Conservation (phyloP, 2,329 filamentous ascomycete species). For the Didymosphaeria variabile region DNA sequence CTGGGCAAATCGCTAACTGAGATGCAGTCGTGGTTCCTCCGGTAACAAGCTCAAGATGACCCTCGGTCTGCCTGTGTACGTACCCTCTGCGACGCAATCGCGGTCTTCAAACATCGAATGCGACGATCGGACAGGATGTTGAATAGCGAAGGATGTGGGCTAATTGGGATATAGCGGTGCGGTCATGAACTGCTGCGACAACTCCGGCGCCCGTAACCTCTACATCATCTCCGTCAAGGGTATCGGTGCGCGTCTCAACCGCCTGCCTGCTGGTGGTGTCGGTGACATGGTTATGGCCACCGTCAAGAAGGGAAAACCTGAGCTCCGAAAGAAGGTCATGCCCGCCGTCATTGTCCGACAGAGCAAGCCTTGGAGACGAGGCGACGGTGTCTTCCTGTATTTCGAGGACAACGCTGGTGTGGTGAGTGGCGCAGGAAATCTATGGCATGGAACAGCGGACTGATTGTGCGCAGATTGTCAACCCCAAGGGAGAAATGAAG, state of each 20-base stretch:
- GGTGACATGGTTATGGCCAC: constrained; percentile 99
- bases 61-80: constrained; percentile 99
- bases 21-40: constrained; percentile 75
- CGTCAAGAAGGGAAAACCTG: constrained; percentile 99
- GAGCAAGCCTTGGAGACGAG: constrained; percentile 99
- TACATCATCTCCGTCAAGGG: constrained; percentile 99
- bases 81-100: constrained; percentile 47
- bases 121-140: background rate
- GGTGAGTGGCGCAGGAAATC: constrained; percentile 64
- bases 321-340: constrained; percentile 99
- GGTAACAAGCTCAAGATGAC: constrained; percentile 99
- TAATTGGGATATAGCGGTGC: constrained; percentile 74
- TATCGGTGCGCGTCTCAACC: constrained; percentile 96
- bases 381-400: constrained; percentile 98
- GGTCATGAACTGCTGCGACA: constrained; percentile 99
- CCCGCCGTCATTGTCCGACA: constrained; percentile 98
- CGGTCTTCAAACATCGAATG: constrained; percentile 4
- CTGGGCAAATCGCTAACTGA: constrained; percentile 35
- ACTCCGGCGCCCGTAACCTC: constrained; percentile 97
- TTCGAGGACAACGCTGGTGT: constrained; percentile 99
- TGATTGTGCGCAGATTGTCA: constrained; percentile 79
- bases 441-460: constrained; percentile 14
- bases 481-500: constrained; percentile 99
- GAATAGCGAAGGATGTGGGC: constrained; percentile 21
- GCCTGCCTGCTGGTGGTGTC: constrained; percentile 95